Conservation (phyloP, 805 yeast genomes). For the Candida ipomoeae region DNA sequence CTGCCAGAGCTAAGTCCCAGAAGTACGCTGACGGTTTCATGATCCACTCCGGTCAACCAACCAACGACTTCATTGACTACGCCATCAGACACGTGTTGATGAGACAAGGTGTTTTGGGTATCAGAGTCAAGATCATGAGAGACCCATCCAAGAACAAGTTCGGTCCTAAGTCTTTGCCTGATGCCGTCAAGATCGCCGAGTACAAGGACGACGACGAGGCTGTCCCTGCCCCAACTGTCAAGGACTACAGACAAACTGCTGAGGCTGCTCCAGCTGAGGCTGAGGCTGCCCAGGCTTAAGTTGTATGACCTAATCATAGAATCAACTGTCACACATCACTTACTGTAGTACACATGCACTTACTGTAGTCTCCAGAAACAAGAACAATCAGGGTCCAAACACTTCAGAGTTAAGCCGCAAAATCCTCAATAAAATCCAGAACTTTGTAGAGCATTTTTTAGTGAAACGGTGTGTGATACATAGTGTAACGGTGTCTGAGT, state of each 20-base stretch:
- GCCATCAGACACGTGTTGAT: constrained; percentile 99
- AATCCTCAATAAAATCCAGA: too few species aligned
- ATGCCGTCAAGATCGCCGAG: constrained; percentile 85
- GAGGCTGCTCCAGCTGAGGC: constrained; percentile 24
- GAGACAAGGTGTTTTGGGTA: constrained; percentile 99
- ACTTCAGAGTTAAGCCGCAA: too few species aligned
- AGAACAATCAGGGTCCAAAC: too few species aligned
- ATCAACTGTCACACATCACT: background rate
- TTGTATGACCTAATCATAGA: constrained; percentile 2
- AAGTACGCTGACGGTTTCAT: constrained; percentile 99
- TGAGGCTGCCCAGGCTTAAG: constrained; percentile 15
- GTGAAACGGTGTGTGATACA: too few species aligned
- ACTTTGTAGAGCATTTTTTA: too few species aligned
- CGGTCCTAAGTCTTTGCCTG: constrained; percentile 94
- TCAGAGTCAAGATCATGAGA: constrained; percentile 98
- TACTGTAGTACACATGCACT: too few species aligned
- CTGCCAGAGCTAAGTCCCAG: constrained; percentile 99
- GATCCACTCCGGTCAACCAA: constrained; percentile 99
- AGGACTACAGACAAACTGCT: constrained; percentile 54
- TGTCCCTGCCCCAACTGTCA: constrained; percentile 76
- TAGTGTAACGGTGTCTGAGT: too few species aligned
- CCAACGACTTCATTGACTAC: constrained; percentile 94
- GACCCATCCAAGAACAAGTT: constrained; percentile 76
- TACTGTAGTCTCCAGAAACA: too few species aligned
- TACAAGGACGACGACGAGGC: constrained; percentile 89